Evolutionary conservation across 2,329 filamentous ascomycete species (phyloP).

Genomic region (Ophiocordyceps camponoti-leonardi): DNA sequence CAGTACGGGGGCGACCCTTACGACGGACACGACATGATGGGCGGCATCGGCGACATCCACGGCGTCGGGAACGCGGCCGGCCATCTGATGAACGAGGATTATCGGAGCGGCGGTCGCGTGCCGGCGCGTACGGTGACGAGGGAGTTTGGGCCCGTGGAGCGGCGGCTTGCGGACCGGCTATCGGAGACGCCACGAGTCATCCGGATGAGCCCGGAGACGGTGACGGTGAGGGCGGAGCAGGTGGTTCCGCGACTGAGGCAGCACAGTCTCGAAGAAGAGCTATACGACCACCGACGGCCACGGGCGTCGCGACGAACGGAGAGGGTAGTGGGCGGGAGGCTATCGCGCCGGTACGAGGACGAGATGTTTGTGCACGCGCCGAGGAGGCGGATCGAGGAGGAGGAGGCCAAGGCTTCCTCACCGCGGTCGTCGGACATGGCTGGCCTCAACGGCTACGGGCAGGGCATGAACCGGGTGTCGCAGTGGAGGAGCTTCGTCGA

Average conservation of each 20-base stretch:
- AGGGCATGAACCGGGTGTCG: constrained; percentile 28
- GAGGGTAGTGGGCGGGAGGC: constrained; percentile 10
- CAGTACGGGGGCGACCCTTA: constrained; percentile 18
- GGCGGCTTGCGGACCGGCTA: constrained; percentile 32
- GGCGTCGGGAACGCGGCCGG: constrained; percentile 33
- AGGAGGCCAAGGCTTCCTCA: constrained; percentile 9
- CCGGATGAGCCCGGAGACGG: constrained; percentile 16
- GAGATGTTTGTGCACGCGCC: constrained; percentile 13
- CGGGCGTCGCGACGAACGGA: constrained; percentile 12
- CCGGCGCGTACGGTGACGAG: not conserved
- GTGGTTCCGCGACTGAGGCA: constrained; percentile 11
- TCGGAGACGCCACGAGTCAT: constrained; percentile 20
- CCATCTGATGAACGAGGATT: constrained; percentile 46
- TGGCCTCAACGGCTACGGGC: constrained; percentile 23
- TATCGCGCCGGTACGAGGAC: constrained; percentile 14
- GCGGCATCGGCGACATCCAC: constrained; percentile 18
- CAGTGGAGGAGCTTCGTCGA: constrained; percentile 32
- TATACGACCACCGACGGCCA: constrained; percentile 12
- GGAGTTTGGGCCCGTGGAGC: constrained; percentile 27
- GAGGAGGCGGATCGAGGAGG: constrained; percentile 10
- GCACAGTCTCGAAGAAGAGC: constrained; percentile 21
- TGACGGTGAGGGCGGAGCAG: constrained; percentile 3
- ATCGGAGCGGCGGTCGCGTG: constrained; percentile 13
- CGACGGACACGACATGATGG: constrained; percentile 17
- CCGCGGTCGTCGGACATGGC: constrained; percentile 27